phyloP scores from a whole-genome alignment of 371 early-diverging fungal genomes.

The Polyrhizophydium stewartii region DNA sequence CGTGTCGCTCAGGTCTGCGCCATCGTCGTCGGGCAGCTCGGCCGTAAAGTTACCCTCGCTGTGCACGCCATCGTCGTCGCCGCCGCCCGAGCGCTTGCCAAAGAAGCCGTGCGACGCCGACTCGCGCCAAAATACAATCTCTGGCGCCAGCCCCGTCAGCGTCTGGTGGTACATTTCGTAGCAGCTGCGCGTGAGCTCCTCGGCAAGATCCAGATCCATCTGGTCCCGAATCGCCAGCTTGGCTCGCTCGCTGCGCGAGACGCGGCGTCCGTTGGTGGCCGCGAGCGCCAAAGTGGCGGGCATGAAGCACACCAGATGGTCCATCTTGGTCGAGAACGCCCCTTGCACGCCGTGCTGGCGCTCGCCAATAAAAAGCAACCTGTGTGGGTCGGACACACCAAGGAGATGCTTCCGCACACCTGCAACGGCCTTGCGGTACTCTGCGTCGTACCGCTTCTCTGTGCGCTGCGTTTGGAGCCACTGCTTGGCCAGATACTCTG shows the following conservation, averaged over 20 bases:
- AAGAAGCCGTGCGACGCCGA: constrained; percentile 5
- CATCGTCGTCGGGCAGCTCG: too few relatives aligned
- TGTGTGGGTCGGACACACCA: constrained; percentile 51
- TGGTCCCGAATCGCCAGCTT: constrained; percentile 22
- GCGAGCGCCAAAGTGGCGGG: constrained; percentile 80
- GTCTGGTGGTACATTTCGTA: constrained; percentile 77
- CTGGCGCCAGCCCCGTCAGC: constrained; percentile 76
- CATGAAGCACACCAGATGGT: constrained; percentile 90
- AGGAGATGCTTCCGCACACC: constrained; percentile 73
- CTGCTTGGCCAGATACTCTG: constrained; percentile 86
- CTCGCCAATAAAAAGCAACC: constrained; percentile 72
- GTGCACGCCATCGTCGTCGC: too few relatives aligned
- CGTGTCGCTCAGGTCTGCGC: too few relatives aligned
- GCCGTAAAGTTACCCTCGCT: too few relatives aligned
- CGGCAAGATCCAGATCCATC: constrained; percentile 66
- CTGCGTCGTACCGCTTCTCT: constrained; percentile 57
- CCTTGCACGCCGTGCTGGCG: constrained; percentile 20
- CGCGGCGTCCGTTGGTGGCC: constrained; percentile 59
- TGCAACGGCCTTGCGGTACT: constrained; percentile 65
- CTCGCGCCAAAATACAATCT: constrained; percentile 57
- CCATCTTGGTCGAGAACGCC: constrained; percentile 65
- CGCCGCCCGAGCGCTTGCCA: background rate
- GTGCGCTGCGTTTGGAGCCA: constrained; percentile 68
- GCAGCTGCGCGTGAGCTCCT: constrained; percentile 73
- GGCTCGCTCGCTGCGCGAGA: constrained; percentile 8